A percentile compares a stretch with the other conserved stretches of the same genome.
These are phyloP conservation scores for Colletotrichum trifolii DNA, from an alignment of 2,329 filamentous ascomycete species.

Conservation along the genomic window DNA sequence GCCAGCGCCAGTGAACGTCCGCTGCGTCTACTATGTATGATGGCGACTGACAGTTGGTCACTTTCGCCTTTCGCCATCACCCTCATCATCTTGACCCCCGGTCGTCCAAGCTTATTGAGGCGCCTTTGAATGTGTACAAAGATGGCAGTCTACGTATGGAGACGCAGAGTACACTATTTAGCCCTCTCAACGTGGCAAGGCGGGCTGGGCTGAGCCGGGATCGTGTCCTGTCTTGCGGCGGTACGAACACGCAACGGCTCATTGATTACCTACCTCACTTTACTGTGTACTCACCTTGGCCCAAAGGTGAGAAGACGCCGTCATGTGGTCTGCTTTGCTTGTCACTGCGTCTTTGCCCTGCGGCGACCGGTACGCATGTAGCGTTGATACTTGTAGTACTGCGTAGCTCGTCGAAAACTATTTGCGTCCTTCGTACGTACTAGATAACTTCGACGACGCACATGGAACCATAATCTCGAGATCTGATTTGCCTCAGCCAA, in stretches of 20 bases:
- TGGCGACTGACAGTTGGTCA: no score
- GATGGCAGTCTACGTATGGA: neutral
- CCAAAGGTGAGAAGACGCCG: neutral
- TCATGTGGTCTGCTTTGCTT: neutral
- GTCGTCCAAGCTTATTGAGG: constrained; percentile 24
- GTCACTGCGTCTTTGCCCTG: no score
- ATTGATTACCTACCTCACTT: neutral
- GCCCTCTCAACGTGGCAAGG: constrained; percentile 23
- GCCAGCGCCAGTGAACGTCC: neutral
- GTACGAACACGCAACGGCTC: neutral
- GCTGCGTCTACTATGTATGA: no score
- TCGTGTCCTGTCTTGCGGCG: constrained; percentile 10
- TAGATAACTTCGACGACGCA: neutral
- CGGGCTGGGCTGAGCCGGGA: constrained; percentile 33
- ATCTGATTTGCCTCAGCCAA: neutral
- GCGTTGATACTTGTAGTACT: no score
- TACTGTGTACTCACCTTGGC: neutral
- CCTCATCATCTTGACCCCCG: neutral
- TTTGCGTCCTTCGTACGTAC: neutral
- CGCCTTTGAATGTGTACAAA: constrained; percentile 25
- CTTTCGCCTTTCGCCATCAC: no score
- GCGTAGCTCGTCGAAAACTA: no score
- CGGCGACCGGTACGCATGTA: no score
- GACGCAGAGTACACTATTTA: constrained; percentile 12
- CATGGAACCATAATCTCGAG: no score